Evolutionary conservation across 2,329 filamentous ascomycete genomes (phyloP), one percentile per base, ranked within the genome.

Genomic region (Orbilia javanica): DNA sequence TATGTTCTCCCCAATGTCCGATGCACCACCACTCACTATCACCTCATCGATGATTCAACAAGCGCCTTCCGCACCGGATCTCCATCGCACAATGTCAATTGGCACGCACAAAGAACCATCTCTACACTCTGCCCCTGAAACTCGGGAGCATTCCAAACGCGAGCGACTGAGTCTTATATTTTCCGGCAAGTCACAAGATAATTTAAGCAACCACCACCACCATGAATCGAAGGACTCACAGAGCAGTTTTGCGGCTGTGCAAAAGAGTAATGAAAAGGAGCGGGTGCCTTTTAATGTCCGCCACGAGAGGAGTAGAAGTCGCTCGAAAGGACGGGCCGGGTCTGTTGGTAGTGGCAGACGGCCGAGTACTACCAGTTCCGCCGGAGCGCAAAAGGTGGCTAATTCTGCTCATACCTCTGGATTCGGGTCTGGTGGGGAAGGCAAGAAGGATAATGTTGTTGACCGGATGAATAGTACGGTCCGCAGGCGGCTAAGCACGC

Each of bases 401-500:
- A 80, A 63, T 29, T n/a, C n/a, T n/a, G 70, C 71, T 1, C 65
- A 60, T 65, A 72, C 42, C 68, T 71, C 62, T 48, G 71, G 25
- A 20, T 18, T 75, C 63, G 57, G 65, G 39, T 42, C 42, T 42
- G 50, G 44, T 53, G 68, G 42, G 55, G 72, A 39, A 50, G 80
- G 27, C 63, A 79, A 34, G 77, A 79, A 62, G 60, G 79, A 67
- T 36, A 76, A 80, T 69, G 77, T 72, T 60, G 73, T 72, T 8
- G 79, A 72, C 44, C 63, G 68, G 70, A 87, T 87, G 82, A 88
- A 88, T 65, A 89, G 88, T 39, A 91, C 90, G 73, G 88, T 96
- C 80, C 90, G 91, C 84, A 95, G 93, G 85, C 86, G 93, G 82
- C 86, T 96, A 80, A 96, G 92, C 83, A 86, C 94, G 81, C 86